These are phyloP conservation scores for Tylopilus balloui DNA, from an alignment of 768 basidiomycete genomes.

Conservation along the genomic window DNA sequence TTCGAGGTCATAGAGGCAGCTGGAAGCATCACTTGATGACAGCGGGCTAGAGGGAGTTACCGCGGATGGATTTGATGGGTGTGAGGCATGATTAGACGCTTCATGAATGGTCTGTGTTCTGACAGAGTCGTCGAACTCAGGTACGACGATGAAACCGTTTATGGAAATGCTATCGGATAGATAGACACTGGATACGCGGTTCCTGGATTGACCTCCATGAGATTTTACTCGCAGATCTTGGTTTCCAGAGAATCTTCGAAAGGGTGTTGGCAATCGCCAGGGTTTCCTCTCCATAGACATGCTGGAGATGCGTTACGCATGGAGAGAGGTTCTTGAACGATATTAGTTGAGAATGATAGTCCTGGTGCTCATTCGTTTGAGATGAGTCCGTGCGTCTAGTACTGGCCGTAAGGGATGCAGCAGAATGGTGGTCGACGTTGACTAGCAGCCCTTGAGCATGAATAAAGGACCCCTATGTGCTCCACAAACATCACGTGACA, in stretches of 20 bases:
- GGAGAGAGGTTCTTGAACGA: not conserved
- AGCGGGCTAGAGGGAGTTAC: not conserved
- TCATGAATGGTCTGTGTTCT: not conserved
- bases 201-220: constrained; percentile 2
- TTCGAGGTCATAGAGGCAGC: not conserved
- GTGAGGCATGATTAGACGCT: not conserved
- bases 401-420: not conserved
- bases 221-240: constrained; percentile 3
- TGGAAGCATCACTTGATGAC: not conserved
- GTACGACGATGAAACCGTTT: constrained; percentile 17
- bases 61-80: not conserved
- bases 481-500: constrained; percentile 10
- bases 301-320: constrained; percentile 8
- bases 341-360: not conserved
- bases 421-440: no score
- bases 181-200: constrained; percentile 21
- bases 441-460: no score
- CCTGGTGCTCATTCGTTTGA: not conserved
- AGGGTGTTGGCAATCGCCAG: constrained; percentile 22
- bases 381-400: not conserved
- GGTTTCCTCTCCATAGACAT: constrained; percentile 28
- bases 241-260: constrained; percentile 14
- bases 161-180: constrained; percentile 15
- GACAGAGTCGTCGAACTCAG: constrained; percentile 23
- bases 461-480: constrained; percentile 9